Evolutionary conservation across 495 filamentous ascomycete species (phyloP).

Genomic region (Alectoria sarmentosa): DNA sequence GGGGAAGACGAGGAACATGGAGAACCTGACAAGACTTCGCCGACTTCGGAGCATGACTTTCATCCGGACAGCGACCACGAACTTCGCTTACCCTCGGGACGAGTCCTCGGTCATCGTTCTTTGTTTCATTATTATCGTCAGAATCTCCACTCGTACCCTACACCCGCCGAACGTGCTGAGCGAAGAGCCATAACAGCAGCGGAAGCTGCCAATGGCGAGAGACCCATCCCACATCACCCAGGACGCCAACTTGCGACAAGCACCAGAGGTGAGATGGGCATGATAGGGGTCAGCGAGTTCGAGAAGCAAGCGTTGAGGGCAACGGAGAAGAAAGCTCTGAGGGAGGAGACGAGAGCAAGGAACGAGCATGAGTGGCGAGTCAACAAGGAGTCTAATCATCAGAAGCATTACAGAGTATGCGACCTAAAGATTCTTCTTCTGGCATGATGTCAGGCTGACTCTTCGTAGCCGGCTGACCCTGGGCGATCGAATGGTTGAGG

Average conservation of each 20-base stretch:
- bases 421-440: not conserved
- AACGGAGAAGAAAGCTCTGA: conserved; percentile 58
- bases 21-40: not conserved
- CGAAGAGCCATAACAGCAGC: conserved; percentile 38
- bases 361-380: conserved; percentile 52
- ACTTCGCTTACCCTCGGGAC: conserved; percentile 81
- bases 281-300: conserved; percentile 61
- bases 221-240: not conserved
- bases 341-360: conserved; percentile 50
- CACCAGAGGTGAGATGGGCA: conserved; percentile 63
- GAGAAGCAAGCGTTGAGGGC: conserved; percentile 57
- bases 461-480: not conserved
- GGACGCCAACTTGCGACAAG: not conserved
- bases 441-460: not conserved
- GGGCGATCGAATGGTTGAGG: not conserved
- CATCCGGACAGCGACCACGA: conserved; percentile 62
- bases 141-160: conserved; percentile 77
- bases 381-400: conserved; percentile 56
- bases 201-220: not conserved
- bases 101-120: conserved; percentile 80
- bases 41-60: not conserved
- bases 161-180: conserved; percentile 53
- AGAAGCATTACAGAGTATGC: conserved; percentile 61
- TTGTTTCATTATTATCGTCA: conserved; percentile 85
- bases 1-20: not conserved